Evolutionary conservation across 2,329 filamentous ascomycete genomes (phyloP).

Genomic region (Dissoconium aciculare): DNA sequence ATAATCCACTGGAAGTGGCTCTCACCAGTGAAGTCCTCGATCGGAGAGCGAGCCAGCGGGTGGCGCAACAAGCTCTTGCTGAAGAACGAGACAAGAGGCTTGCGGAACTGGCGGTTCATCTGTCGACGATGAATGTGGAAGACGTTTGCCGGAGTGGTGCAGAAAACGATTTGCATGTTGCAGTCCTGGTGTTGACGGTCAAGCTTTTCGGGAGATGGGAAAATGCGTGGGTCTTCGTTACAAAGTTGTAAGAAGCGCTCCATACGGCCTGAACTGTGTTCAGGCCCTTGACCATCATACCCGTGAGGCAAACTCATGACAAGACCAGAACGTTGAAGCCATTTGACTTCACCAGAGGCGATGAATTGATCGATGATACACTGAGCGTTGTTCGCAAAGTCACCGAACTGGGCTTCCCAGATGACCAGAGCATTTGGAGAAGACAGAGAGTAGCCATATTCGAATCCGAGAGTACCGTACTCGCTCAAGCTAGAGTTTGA

Average conservation of each 20-base stretch:
- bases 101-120: constrained; percentile 98
- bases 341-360: constrained; percentile 93
- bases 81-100: constrained; percentile 96
- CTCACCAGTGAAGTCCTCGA: constrained; percentile 82
- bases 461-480: constrained; percentile 72
- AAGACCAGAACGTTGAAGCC: constrained; percentile 93
- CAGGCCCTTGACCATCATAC: constrained; percentile 94
- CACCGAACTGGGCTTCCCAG: constrained; percentile 99
- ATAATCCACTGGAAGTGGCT: constrained; percentile 97
- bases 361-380: constrained; percentile 99
- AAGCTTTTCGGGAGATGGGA: constrained; percentile 75
- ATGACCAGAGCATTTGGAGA: constrained; percentile 95
- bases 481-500: constrained; percentile 81
- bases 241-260: constrained; percentile 94
- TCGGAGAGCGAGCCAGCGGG: constrained; percentile 72
- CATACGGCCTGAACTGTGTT: constrained; percentile 94
- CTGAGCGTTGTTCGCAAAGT: constrained; percentile 99
- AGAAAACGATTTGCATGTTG: constrained; percentile 97
- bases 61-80: constrained; percentile 93
- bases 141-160: constrained; percentile 88
- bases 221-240: constrained; percentile 91
- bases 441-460: constrained; percentile 95
- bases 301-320: constrained; percentile 94
- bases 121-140: constrained; percentile 95
- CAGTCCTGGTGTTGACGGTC: constrained; percentile 97